Base-by-base conservation (phyloP, 1,139 yeast species). In the Suhomyces chickasaworum region DNA sequence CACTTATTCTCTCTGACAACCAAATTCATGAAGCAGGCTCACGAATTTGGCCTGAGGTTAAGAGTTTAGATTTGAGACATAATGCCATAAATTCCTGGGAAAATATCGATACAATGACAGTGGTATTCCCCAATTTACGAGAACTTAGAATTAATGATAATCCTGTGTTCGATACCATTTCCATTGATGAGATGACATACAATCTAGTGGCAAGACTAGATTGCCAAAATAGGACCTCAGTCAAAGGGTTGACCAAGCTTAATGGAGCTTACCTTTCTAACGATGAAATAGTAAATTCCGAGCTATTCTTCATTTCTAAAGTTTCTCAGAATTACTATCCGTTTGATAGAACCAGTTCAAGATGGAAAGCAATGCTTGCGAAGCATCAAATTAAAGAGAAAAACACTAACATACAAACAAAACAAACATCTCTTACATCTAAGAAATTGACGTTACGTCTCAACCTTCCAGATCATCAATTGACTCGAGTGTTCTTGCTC, bases 281-380 rank as follows among this genome's bases (percentile, higher is more conserved):
- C 1, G 73, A 66, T 1, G 86, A 84, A 46, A 71, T 89, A 23
- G 53, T 52, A 2, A 86, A 84, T 52, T 84, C 88, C 0, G 96
- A 89, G 57, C 60, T 87, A 4, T 88, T 78, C 56, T 83, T 86
- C 53, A 69, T 86, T 29, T 74, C 83, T 2, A 74, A 75, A 52
- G 81, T 84, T 0, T 61, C 58, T 12, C 57, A 62, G 16, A 69
- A 70, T 0, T 53, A 57, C 7, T 58, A 66, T 36, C 44, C 47
- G 1, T 71, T 68, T 46, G 58, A 69, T 45, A 45, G 50, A 2
- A 42, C 48, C 21, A 45, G 61, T 32, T 8, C 40, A 16, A 50
- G 68, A 39, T 71, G 77, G 76, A 22, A 33, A 3, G 25, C 51
- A 12, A 59, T 74, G 27, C 47, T 61, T 8, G 17, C 45, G 4